Evolutionary conservation across 148 eudicot species (phyloP).

Genomic region (Gaultheria prostrata): DNA sequence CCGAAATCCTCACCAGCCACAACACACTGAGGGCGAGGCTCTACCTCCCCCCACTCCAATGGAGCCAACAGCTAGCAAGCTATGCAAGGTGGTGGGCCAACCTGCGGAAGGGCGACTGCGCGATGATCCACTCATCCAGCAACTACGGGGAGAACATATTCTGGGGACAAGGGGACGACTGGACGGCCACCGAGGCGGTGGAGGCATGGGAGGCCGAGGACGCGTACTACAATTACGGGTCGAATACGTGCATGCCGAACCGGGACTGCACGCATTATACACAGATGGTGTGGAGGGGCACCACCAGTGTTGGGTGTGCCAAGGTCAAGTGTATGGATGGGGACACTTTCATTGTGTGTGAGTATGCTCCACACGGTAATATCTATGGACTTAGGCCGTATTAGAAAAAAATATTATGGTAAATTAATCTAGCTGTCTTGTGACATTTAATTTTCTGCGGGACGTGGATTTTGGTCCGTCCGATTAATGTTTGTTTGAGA

Average conservation of each 20-base stretch:
- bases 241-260: constrained; percentile 23
- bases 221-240: constrained; percentile 19
- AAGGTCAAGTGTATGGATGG: constrained; percentile 23
- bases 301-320: constrained; percentile 35
- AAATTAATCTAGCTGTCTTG: not conserved
- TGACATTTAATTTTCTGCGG: not conserved
- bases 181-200: constrained; percentile 24
- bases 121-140: constrained; percentile 20
- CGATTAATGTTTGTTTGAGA: not conserved
- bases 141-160: constrained; percentile 15
- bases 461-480: not conserved
- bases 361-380: constrained; percentile 35
- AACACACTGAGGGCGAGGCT: not conserved
- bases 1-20: not conserved
- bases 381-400: not conserved
- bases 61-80: not conserved
- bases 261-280: constrained; percentile 36
- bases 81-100: constrained; percentile 4
- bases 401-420: too few relatives aligned
- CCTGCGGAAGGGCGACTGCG: constrained; percentile 4
- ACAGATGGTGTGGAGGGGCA: constrained; percentile 33
- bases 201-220: constrained; percentile 29
- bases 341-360: constrained; percentile 33
- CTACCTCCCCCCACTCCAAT: not conserved
- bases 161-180: not conserved